Conservation (phyloP, 208 protist species). For the Trypanosoma cruzi region DNA sequence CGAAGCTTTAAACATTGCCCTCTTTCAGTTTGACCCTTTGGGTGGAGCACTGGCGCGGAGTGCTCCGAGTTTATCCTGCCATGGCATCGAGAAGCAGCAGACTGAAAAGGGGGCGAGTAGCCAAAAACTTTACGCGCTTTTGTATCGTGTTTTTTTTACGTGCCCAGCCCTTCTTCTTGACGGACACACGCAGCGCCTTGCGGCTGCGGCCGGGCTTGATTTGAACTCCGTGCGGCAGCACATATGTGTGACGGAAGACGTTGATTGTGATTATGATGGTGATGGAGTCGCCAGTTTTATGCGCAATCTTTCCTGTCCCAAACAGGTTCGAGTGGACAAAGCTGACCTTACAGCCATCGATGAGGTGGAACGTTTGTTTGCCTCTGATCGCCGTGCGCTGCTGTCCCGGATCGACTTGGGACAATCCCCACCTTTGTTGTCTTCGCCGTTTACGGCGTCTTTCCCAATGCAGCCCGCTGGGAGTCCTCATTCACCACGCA, state of each 20-base stretch:
- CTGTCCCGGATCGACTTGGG: background rate
- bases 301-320: background rate
- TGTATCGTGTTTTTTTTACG: constrained; percentile 12
- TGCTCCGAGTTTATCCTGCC: background rate
- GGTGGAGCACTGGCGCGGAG: no score
- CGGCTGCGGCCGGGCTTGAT: background rate
- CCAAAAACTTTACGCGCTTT: constrained; percentile 8
- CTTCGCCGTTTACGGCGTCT: no score
- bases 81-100: background rate
- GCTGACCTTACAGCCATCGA: background rate
- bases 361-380: constrained; percentile 16
- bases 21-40: constrained; percentile 13
- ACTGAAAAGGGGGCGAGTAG: background rate
- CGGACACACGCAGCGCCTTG: constrained; percentile 2
- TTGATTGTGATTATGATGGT: background rate
- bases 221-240: constrained; percentile 1
- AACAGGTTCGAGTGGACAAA: background rate
- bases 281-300: constrained; percentile 5
- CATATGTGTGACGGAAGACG: background rate
- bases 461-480: no score
- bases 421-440: constrained; percentile 11
- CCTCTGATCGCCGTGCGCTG: constrained; percentile 5
- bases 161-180: constrained; percentile 22
- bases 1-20: constrained; percentile 5
- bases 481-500: background rate